Evolutionary conservation across 108 stramenopile species (phyloP).

Genomic region (Nitzschia sp.): DNA sequence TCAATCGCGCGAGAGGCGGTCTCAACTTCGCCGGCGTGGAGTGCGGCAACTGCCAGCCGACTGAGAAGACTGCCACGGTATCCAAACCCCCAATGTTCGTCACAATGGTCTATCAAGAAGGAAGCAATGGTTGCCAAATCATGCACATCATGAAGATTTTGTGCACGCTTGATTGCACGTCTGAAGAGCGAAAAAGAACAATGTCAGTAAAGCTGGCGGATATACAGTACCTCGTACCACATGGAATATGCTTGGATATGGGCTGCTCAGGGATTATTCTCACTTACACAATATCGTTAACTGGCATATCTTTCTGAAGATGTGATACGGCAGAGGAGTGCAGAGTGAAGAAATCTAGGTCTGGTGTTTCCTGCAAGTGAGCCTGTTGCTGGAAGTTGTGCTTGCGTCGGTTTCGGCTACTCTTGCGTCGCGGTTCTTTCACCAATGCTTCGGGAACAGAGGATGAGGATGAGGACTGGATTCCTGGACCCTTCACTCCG

Average conservation of each 20-base stretch:
- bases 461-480: not conserved
- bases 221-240: not conserved
- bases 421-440: not conserved
- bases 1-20: constrained; percentile 47
- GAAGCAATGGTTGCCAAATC: constrained; percentile 52
- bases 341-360: constrained; percentile 18
- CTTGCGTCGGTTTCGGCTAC: not conserved
- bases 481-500: not conserved
- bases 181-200: not conserved
- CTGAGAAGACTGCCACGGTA: constrained; percentile 56
- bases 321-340: constrained; percentile 20
- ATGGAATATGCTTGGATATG: not conserved
- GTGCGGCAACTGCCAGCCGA: constrained; percentile 56
- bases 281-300: constrained; percentile 20
- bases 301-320: constrained; percentile 12
- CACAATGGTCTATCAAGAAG: constrained; percentile 50
- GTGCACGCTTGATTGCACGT: constrained; percentile 55
- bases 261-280: not conserved
- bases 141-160: constrained; percentile 59
- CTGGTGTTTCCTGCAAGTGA: not conserved
- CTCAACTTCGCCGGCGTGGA: constrained; percentile 44
- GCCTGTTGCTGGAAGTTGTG: constrained; percentile 8
- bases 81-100: constrained; percentile 49
- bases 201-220: not conserved
- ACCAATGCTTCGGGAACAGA: not conserved